Evolutionary conservation across 2,329 filamentous ascomycete genomes (phyloP).

Genomic region (Ophiostoma piceae): DNA sequence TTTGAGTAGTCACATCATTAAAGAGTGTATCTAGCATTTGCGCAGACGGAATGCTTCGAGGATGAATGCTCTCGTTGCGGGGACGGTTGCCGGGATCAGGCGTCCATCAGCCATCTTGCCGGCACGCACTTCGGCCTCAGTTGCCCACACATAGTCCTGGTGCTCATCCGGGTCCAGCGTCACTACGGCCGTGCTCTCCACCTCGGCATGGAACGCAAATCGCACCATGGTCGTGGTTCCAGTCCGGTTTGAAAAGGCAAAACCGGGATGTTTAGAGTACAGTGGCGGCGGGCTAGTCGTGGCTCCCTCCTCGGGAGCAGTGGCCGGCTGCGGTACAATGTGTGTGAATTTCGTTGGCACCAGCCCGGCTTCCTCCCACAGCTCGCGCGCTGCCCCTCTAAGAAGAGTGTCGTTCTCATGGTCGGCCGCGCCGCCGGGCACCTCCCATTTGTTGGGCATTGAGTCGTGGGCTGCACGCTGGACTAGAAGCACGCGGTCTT

Average conservation of each 20-base stretch:
- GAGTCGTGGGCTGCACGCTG: slow-evolving; percentile 39
- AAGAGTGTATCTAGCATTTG: background rate
- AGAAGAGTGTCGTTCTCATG: slow-evolving; percentile 36
- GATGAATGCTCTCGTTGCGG: slow-evolving; percentile 15
- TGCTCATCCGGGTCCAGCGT: slow-evolving; percentile 35
- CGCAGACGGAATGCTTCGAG: slow-evolving; percentile 26
- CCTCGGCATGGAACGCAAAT: slow-evolving; percentile 32
- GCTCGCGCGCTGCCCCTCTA: slow-evolving; percentile 37
- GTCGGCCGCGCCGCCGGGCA: slow-evolving; percentile 40
- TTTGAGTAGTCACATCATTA: background rate
- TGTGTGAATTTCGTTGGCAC: slow-evolving; percentile 29
- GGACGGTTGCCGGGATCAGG: slow-evolving; percentile 20
- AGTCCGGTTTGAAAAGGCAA: slow-evolving; percentile 30
- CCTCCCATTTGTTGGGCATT: slow-evolving; percentile 40
- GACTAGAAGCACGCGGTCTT: slow-evolving; percentile 36
- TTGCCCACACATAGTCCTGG: slow-evolving; percentile 35
- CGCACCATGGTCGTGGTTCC: slow-evolving; percentile 29
- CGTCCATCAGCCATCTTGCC: slow-evolving; percentile 17
- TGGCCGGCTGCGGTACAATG: slow-evolving; percentile 24
- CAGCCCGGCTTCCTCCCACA: slow-evolving; percentile 42
- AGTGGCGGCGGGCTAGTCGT: background rate
- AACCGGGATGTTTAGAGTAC: slow-evolving; percentile 20
- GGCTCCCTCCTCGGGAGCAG: background rate
- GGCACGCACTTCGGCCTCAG: slow-evolving; percentile 33
- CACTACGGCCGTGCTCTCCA: slow-evolving; percentile 22